Evolutionary conservation across 2,329 filamentous ascomycete species (phyloP), one percentile per base, ranked within the genome.

Genomic region (Colletotrichum sp.): DNA sequence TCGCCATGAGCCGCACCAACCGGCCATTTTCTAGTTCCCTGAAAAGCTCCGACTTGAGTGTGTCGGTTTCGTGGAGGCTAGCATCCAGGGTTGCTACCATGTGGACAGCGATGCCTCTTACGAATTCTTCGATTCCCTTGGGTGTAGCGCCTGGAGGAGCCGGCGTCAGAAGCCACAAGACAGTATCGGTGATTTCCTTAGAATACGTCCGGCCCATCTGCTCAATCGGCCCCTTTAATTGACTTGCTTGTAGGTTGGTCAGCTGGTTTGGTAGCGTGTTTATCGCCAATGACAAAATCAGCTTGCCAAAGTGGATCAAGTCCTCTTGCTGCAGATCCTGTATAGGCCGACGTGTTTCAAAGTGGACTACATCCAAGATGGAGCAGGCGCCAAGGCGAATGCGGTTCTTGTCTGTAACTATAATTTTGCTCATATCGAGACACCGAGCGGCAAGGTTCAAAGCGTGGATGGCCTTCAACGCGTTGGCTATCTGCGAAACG

Each of bases 1-100:
- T 99, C 82, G 90, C 85, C 81, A 96, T 89, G 74, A 98, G 88
- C 18, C 97, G 94, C 32, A 95, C 94, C 2, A 97, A 85, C 15
- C 97, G 93, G 12, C 94, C 96, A 80, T 98, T 98, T 82, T 98
- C 97, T 8, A 98, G 90, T 83, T 98, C 96, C 48, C 93, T 91
- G 79, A 90, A 92, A 30, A 98, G 88, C 68, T 95, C 92, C 18
- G 91, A 92, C 48, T 89, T 93, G 21, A 96, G 87, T 16, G 93
- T 91, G 82, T 99, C 97, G 73, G 94, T 90, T 43, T 92, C 89
- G 78, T 97, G 96, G n/a, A 97, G 90, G 10, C 92, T 91, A 74
- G 93, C 93, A 83, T 98, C 95, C 77, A 97, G 92, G 1, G 93
- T 91, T 8, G 93, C 90, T 60, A 95, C 90, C 76, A 97, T 89